Evolutionary conservation across 2,329 filamentous ascomycete genomes (phyloP), one percentile per base, ranked within the genome.

Genomic region (Daldinia sp.): DNA sequence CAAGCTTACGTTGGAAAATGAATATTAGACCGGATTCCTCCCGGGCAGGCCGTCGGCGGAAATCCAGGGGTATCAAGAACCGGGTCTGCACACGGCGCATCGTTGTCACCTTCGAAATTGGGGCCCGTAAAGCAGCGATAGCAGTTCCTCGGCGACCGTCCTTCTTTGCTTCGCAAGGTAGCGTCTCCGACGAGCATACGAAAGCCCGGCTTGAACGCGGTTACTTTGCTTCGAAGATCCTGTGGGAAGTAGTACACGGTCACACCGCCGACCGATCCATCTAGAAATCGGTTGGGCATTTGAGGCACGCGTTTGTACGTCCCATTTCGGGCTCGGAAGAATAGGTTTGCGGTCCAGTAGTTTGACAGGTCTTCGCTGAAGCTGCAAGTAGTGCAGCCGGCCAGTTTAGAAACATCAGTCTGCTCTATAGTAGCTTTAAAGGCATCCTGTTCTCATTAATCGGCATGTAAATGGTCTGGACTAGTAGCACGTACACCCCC

Each of bases 11-110:
- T 79, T 1, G 83, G 83, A 70, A 85, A 85, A 68, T 81, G 81
- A 45, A 85, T 75, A 61, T 84, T 82, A 23, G 79, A 77, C 47
- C 82, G 79, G 19, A 79, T 77, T 51, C 83, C 79, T 35, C 79
- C 71, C 3, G 77, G 76, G 69, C 85, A 86, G 47, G 81, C 80
- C 64, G 77, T 77, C 64, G 80, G 78, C 0, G 85, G 85, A 29
- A 88, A 79, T 8, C 74, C 74, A 15, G 77, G 74, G 3, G 77
- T 80, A 58, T 86, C 80, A 41, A 75, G 73, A 4, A 65, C 69
- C 1, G 45, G 50, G 52, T 63, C 59, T 13, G 72, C 73, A 66
- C 75, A 77, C 9, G 47, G 59, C 10, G 59, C 51, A 4, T 23
- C 32, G 34, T 60, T 59, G 48, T 66, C 55, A 13, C 47, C 58